Evolutionary conservation across 1,139 yeast genomes (phyloP).

Genomic region (Pneumocystis carinii): DNA sequence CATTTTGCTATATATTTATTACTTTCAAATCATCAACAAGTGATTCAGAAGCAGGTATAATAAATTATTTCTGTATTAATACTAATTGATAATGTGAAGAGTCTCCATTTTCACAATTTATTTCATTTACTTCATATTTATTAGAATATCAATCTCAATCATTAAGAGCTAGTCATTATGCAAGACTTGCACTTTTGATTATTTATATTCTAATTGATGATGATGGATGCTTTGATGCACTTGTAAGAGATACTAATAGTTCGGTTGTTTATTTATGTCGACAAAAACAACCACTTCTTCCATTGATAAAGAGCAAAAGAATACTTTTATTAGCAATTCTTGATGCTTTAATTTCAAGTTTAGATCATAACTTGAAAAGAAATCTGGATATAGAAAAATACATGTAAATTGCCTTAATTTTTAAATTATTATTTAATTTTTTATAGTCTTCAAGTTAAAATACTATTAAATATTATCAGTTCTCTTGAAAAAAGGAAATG

Average conservation of each 20-base stretch:
- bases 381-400: slow-evolving; percentile 23
- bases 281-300: slow-evolving; percentile 21
- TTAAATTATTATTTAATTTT: background rate
- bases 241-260: slow-evolving; percentile 12
- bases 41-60: slow-evolving; percentile 7
- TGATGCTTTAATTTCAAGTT: slow-evolving; percentile 23
- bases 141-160: slow-evolving; percentile 23
- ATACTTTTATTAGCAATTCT: slow-evolving; percentile 23
- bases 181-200: slow-evolving; percentile 22
- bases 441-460: background rate
- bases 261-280: slow-evolving; percentile 19
- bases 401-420: background rate
- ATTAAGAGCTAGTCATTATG: slow-evolving; percentile 20
- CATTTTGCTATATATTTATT: slow-evolving; percentile 22
- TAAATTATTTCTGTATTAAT: background rate
- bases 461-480: background rate
- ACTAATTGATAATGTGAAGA: slow-evolving; percentile 1
- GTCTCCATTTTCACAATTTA: slow-evolving; percentile 15
- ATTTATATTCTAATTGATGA: slow-evolving; percentile 24
- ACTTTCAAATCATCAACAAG: slow-evolving; percentile 14
- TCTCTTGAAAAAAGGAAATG: background rate
- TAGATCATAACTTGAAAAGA: slow-evolving; percentile 24
- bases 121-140: slow-evolving; percentile 23
- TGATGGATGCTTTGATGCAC: slow-evolving; percentile 7
- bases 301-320: slow-evolving; percentile 18